Conservation (phyloP, 2,329 filamentous ascomycete genomes). For the Colletotrichum sp. region DNA sequence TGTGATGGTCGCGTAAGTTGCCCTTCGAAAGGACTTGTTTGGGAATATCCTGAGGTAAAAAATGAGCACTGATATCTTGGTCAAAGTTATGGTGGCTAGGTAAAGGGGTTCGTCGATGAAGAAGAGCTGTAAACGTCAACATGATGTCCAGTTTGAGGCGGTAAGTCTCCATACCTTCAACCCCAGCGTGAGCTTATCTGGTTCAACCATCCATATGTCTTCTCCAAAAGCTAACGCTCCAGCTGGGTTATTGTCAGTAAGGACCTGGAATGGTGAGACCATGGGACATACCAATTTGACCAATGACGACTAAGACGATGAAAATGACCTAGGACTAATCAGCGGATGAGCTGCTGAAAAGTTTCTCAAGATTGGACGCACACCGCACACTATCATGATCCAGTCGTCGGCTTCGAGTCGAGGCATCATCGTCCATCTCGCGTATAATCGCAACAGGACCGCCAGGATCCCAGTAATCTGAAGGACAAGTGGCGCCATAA, state of each 20-base stretch:
- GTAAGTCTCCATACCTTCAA: constrained; percentile 30
- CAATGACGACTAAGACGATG: constrained; percentile 32
- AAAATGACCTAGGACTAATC: constrained; percentile 28
- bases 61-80: constrained; percentile 35
- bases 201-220: constrained; percentile 41
- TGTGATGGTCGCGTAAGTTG: constrained; percentile 26
- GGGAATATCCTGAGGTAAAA: constrained; percentile 38
- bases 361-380: constrained; percentile 17
- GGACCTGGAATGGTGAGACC: background rate
- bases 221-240: constrained; percentile 35
- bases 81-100: constrained; percentile 30
- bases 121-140: constrained; percentile 24
- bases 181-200: constrained; percentile 28
- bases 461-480: constrained; percentile 38
- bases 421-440: constrained; percentile 34
- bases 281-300: constrained; percentile 31
- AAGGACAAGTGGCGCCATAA: constrained; percentile 38
- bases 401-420: constrained; percentile 43
- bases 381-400: constrained; percentile 38
- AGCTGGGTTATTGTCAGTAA: constrained; percentile 20
- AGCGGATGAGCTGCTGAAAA: background rate
- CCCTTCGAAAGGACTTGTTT: constrained; percentile 29
- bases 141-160: background rate
- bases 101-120: constrained; percentile 36
- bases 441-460: constrained; percentile 40